These are phyloP conservation scores for Pseudoperonospora humuli DNA, from an alignment of 352 stramenopile species.

Conservation along the genomic window DNA sequence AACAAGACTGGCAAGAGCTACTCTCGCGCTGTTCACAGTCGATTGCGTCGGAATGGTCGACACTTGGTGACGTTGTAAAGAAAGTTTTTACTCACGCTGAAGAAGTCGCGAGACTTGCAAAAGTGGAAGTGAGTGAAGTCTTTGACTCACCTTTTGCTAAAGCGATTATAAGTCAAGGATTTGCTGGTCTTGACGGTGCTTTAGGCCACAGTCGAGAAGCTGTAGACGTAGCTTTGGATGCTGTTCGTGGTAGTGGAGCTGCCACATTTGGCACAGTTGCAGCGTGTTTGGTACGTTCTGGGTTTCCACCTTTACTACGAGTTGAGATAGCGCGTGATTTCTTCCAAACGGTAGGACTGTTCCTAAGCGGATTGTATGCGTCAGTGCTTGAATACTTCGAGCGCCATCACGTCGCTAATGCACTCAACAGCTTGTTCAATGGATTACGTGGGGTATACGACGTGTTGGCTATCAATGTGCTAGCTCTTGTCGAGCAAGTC, in stretches of 20 bases:
- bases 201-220: constrained; percentile 22
- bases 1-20: constrained; percentile 4
- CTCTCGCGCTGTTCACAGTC: constrained; percentile 7
- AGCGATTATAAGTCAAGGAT: constrained; percentile 14
- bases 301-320: constrained; percentile 29
- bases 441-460: constrained; percentile 23
- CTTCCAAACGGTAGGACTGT: constrained; percentile 33
- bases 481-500: constrained; percentile 4
- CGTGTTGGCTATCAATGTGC: constrained; percentile 19
- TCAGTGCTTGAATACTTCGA: constrained; percentile 18
- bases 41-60: not conserved
- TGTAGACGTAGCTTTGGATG: constrained; percentile 21
- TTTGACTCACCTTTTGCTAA: constrained; percentile 28
- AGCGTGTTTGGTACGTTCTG: constrained; percentile 9
- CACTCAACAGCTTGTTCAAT: constrained; percentile 8
- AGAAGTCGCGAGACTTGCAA: not conserved
- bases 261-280: constrained; percentile 5
- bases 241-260: constrained; percentile 12
- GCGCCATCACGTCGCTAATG: constrained; percentile 9
- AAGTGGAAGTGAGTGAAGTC: constrained; percentile 11
- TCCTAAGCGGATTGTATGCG: constrained; percentile 35
- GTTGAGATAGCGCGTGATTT: constrained; percentile 45
- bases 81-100: not conserved
- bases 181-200: constrained; percentile 18
- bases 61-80: constrained; percentile 6